Evolutionary conservation across 2,329 filamentous ascomycete genomes (phyloP).

Genomic region (Paracamarosporium sp.): DNA sequence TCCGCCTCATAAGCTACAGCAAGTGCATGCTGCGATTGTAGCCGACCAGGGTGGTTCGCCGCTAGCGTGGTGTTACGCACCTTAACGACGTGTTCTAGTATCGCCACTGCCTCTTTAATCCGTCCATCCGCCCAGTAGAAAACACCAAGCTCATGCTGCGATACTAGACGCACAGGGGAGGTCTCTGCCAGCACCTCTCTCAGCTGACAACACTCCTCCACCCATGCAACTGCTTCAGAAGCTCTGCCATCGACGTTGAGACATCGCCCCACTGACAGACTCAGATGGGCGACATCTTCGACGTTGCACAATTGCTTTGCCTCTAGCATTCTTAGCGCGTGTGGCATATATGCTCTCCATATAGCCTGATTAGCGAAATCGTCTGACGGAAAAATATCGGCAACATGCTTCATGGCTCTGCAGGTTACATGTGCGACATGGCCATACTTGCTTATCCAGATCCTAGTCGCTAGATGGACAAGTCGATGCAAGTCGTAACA

Average conservation of each 20-base stretch:
- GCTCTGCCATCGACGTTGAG: conserved; percentile 14
- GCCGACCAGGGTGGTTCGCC: not conserved
- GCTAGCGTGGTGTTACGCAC: no score
- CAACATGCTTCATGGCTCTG: conserved; percentile 13
- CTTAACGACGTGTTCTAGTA: no score
- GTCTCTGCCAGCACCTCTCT: not conserved
- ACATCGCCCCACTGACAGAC: conserved; percentile 16
- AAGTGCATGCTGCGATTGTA: not conserved
- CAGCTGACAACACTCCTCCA: conserved; percentile 14
- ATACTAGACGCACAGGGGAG: not conserved
- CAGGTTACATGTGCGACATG: conserved; percentile 3
- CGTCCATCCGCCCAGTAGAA: no score
- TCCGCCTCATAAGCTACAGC: not conserved
- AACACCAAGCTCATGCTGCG: conserved; percentile 11
- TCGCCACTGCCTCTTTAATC: no score
- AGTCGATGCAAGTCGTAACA: conserved; percentile 19
- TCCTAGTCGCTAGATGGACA: conserved; percentile 20
- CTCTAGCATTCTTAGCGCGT: conserved; percentile 17
- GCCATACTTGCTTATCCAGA: conserved; percentile 15
- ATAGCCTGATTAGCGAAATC: conserved; percentile 15
- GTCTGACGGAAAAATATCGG: conserved; percentile 15
- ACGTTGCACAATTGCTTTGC: conserved; percentile 1
- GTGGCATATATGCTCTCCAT: conserved; percentile 20
- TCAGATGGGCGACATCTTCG: conserved; percentile 7
- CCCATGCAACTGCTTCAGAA: conserved; percentile 17